These are phyloP conservation scores for Colletotrichum lindemuthianum DNA, from an alignment of 2,329 filamentous ascomycete species.

Conservation along the genomic window DNA sequence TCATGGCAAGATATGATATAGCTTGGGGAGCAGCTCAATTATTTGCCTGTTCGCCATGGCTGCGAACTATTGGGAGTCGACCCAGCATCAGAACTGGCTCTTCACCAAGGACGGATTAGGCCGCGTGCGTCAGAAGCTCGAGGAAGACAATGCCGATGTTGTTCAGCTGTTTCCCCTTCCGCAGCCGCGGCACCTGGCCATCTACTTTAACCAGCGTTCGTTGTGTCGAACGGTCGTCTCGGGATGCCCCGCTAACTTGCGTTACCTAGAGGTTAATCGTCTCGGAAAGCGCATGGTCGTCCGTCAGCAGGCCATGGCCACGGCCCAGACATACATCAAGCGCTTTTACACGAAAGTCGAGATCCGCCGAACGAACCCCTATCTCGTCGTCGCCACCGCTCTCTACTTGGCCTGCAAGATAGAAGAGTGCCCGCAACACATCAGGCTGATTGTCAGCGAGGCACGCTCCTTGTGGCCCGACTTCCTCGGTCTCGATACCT, in stretches of 20 bases:
- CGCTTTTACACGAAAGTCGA: conserved; percentile 93
- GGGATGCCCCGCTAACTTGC: conserved; percentile 18
- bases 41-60: conserved; percentile 69
- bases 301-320: conserved; percentile 92
- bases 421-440: conserved; percentile 97
- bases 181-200: conserved; percentile 82
- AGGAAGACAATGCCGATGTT: conserved; percentile 78
- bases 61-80: conserved; percentile 96
- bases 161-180: conserved; percentile 85
- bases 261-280: conserved; percentile 74
- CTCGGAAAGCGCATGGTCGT: conserved; percentile 85
- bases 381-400: conserved; percentile 90
- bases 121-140: conserved; percentile 78
- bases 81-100: conserved; percentile 89
- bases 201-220: conserved; percentile 89
- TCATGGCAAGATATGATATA: conserved; percentile 23
- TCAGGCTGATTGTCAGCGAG: conserved; percentile 88
- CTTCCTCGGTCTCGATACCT: conserved; percentile 78
- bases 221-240: neutral
- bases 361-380: conserved; percentile 91
- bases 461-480: conserved; percentile 88
- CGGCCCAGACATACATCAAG: conserved; percentile 93
- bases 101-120: conserved; percentile 77
- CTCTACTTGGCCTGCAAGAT: conserved; percentile 97
- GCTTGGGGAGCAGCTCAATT: neutral